A percentile compares a stretch with the other conserved stretches of the same genome.
Evolutionary conservation across 2,329 filamentous ascomycete genomes (phyloP).

Genomic region (Neocatenulostroma microsporum): DNA sequence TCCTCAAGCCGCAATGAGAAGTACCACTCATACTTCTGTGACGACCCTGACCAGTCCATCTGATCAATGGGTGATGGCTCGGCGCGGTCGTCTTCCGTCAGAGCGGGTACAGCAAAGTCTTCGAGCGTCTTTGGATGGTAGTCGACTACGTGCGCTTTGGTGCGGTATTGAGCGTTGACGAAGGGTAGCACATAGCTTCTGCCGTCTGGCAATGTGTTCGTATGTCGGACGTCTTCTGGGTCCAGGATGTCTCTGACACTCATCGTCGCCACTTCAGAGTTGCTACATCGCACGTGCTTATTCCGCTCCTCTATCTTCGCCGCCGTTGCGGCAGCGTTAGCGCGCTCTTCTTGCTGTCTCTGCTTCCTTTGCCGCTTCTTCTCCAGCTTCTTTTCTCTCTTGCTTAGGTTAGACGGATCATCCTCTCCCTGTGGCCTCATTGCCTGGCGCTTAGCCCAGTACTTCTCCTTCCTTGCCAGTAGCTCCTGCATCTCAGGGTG

Average conservation of each 20-base stretch:
- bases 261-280: conserved; percentile 35
- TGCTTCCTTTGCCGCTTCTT: conserved; percentile 30
- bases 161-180: conserved; percentile 59
- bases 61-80: conserved; percentile 10
- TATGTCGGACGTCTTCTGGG: conserved; percentile 38
- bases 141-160: conserved; percentile 69
- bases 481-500: conserved; percentile 48
- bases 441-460: conserved; percentile 37
- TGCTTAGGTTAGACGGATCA: conserved; percentile 10
- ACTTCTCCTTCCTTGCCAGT: conserved; percentile 56
- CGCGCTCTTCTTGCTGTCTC: conserved; percentile 32
- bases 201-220: conserved; percentile 31
- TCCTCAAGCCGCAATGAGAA: conserved; percentile 77
- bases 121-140: conserved; percentile 63
- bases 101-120: conserved; percentile 56
- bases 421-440: conserved; percentile 3
- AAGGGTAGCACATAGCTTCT: conserved; percentile 21
- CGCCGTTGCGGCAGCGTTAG: conserved; percentile 26
- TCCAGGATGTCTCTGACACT: conserved; percentile 44
- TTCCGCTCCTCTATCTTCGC: conserved; percentile 17
- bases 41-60: conserved; percentile 30
- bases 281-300: conserved; percentile 32
- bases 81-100: conserved; percentile 17
- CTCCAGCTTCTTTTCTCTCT: conserved; percentile 32
- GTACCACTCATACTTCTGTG: conserved; percentile 65